These are phyloP conservation scores for Schizophyllum commune DNA, from an alignment of 1,284 basidiomycete species.

Conservation along the genomic window DNA sequence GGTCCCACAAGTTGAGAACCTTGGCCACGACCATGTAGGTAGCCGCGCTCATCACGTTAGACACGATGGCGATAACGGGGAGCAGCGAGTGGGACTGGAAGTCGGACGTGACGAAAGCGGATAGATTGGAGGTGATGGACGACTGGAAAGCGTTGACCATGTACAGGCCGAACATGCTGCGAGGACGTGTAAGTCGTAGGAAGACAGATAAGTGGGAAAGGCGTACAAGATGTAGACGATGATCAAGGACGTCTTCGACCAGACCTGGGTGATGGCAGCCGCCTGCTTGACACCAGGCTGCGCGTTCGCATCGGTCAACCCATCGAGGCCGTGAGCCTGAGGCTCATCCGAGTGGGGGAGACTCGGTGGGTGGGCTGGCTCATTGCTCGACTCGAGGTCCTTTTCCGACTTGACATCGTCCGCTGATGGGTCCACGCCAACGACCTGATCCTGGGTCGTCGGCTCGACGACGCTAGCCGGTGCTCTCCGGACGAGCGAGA, in stretches of 20 bases:
- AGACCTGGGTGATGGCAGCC: not conserved
- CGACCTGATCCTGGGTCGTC: no score
- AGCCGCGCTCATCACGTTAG: not conserved
- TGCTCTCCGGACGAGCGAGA: no score
- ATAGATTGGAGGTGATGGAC: not conserved
- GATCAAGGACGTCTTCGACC: not conserved
- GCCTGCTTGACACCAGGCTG: not conserved
- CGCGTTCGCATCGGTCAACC: not conserved
- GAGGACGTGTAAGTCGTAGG: not conserved
- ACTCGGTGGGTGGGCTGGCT: not conserved
- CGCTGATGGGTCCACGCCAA: no score
- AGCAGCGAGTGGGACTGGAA: not conserved
- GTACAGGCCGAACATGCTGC: not conserved
- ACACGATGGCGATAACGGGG: not conserved
- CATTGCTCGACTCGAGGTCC: not conserved
- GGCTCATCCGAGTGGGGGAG: not conserved
- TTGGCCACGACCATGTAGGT: not conserved
- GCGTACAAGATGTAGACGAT: not conserved
- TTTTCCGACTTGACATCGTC: not conserved
- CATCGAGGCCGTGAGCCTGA: not conserved
- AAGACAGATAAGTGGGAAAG: not conserved
- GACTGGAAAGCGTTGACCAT: not conserved
- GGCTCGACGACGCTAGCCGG: no score
- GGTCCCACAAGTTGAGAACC: not conserved
- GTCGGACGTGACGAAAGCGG: not conserved